A percentile compares a stretch with the other conserved stretches of the same genome.
phyloP scores from a whole-genome alignment of 108 stramenopile genomes.

The Nitzschia palea region DNA sequence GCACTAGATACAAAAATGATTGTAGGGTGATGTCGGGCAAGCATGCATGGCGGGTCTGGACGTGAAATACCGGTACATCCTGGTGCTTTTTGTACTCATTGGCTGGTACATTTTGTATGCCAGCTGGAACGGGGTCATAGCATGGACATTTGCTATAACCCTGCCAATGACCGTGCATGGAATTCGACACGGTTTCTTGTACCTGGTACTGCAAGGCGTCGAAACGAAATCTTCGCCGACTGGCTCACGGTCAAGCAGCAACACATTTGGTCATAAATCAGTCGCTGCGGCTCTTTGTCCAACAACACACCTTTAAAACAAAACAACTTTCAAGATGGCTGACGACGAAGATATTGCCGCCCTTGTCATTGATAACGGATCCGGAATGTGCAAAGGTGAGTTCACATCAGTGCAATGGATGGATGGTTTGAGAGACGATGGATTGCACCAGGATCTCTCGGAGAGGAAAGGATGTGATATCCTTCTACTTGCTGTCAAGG shows the following conservation, averaged over 20 bases:
- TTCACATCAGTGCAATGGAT: too few species aligned
- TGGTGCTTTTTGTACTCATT: too few species aligned
- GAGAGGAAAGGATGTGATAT: background rate
- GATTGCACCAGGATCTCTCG: background rate
- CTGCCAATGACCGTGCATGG: background rate
- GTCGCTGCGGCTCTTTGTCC: background rate
- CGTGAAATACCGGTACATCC: too few species aligned
- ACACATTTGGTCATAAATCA: background rate
- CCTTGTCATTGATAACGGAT: conserved; percentile 97
- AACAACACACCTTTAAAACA: conserved; percentile 5
- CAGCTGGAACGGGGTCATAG: too few species aligned
- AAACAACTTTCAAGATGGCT: conserved; percentile 65
- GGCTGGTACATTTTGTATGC: too few species aligned
- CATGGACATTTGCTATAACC: background rate
- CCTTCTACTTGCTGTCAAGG: background rate
- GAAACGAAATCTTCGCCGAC: background rate
- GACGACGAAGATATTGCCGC: conserved; percentile 97
- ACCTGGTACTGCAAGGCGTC: background rate
- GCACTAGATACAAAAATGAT: background rate
- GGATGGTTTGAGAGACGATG: too few species aligned
- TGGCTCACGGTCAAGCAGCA: background rate
- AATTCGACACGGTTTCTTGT: background rate
- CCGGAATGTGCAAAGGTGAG: conserved; percentile 97
- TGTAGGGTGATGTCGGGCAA: too few species aligned
- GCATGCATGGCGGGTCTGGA: too few species aligned